phyloP scores from a whole-genome alignment of 208 protist genomes.

The Vickermania spadyakhi region DNA sequence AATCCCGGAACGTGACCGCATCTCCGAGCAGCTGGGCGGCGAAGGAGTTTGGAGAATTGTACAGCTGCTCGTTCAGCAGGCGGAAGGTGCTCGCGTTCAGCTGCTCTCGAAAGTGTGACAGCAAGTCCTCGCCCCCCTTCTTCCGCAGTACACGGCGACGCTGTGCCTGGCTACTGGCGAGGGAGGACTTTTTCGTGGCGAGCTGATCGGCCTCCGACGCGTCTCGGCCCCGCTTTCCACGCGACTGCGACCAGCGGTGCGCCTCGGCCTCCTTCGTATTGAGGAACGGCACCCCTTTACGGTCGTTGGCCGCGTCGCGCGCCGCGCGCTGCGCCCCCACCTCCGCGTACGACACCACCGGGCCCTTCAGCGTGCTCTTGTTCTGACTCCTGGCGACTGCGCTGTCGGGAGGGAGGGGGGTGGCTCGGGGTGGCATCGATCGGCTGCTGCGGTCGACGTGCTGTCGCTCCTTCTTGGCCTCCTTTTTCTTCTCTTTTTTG shows the following conservation, averaged over 20 bases:
- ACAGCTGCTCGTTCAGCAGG: constrained; percentile 83
- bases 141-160: constrained; percentile 58
- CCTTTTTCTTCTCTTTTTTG: constrained; percentile 56
- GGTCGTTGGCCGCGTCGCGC: constrained; percentile 76
- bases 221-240: background rate
- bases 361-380: constrained; percentile 59
- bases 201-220: constrained; percentile 12
- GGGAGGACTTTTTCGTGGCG: constrained; percentile 20
- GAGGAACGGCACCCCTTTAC: constrained; percentile 50
- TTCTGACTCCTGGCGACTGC: constrained; percentile 7
- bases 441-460: background rate
- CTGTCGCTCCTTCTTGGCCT: constrained; percentile 20
- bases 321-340: constrained; percentile 5
- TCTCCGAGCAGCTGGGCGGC: constrained; percentile 75
- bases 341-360: constrained; percentile 53
- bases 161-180: constrained; percentile 76
- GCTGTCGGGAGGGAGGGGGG: background rate
- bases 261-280: constrained; percentile 40
- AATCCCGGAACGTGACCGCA: constrained; percentile 68
- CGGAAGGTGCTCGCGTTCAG: constrained; percentile 82
- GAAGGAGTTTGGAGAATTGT: constrained; percentile 72
- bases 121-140: constrained; percentile 69
- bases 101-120: constrained; percentile 76
- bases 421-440: constrained; percentile 4
- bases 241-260: constrained; percentile 14